Evolutionary conservation across 345 rosid genomes (phyloP).

Genomic region (Salix purpurea): DNA sequence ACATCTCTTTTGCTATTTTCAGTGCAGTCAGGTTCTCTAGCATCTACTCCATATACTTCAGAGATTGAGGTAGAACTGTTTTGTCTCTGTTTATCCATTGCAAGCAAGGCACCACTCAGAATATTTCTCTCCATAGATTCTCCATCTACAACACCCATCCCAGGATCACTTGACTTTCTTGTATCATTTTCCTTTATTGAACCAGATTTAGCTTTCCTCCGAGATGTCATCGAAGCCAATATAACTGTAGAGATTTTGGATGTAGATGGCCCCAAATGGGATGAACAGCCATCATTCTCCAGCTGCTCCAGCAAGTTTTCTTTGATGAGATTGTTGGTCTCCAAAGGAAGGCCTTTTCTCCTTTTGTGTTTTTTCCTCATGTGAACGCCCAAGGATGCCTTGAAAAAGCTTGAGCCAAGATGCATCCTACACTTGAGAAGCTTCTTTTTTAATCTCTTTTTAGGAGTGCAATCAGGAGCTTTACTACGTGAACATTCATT

Average conservation of each 20-base stretch:
- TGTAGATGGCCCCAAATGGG: slow-evolving; percentile 51
- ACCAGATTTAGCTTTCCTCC: slow-evolving; percentile 13
- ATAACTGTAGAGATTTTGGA: slow-evolving; percentile 30
- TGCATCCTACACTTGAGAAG: slow-evolving; percentile 32
- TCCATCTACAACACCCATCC: slow-evolving; percentile 18
- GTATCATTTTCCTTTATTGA: slow-evolving; percentile 18
- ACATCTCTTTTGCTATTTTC: slow-evolving; percentile 21
- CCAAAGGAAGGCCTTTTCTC: slow-evolving; percentile 29
- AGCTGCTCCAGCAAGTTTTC: slow-evolving; percentile 31
- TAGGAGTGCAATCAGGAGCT: slow-evolving; percentile 19
- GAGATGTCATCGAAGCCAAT: slow-evolving; percentile 17
- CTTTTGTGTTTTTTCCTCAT: slow-evolving; percentile 52
- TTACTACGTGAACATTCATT: slow-evolving; percentile 17
- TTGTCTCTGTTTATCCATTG: slow-evolving; percentile 23
- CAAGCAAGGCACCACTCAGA: slow-evolving; percentile 46
- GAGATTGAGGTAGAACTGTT: slow-evolving; percentile 11
- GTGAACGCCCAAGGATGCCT: slow-evolving; percentile 32
- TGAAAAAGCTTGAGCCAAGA: slow-evolving; percentile 44
- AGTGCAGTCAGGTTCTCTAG: slow-evolving; percentile 13
- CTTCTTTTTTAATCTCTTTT: slow-evolving; percentile 43
- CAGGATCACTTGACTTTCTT: slow-evolving; percentile 18
- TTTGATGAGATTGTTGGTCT: slow-evolving; percentile 22
- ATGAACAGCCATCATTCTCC: slow-evolving; percentile 18
- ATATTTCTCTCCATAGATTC: slow-evolving; percentile 35
- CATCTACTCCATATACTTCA: slow-evolving; percentile 16